Evolutionary conservation across 2,329 filamentous ascomycete species (phyloP), one percentile per base, ranked within the genome.

Genomic region (Monosporascus sp.): DNA sequence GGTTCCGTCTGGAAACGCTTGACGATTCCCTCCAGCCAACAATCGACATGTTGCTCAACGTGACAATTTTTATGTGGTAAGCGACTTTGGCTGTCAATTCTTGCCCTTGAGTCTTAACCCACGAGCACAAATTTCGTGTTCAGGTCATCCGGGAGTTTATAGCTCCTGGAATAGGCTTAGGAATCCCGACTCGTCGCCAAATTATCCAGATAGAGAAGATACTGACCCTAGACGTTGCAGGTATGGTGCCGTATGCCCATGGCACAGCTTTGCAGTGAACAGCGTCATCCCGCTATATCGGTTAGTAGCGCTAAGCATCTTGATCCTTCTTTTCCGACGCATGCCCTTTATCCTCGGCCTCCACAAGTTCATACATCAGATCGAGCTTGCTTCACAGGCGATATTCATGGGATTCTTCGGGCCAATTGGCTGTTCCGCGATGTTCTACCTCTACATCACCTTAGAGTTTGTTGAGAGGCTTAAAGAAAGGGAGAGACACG

Each of bases 11-110:
- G 1, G 89, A 95, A 69, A 97, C 92, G 0, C 76, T 87, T 62
- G 92, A 96, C 61, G 93, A 97, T 65, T 92, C 89, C 2, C 80
- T 97, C n/a, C 91, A 97, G 67, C 91, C 91, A 0, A 96, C 91
- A 0, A 88, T 97, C 46, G 91, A 97, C 68, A 96, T 96, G 91
- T 78, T 97, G 2, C 85, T 97, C 53, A 97, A 97, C 66, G 83
- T 95, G 3, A 78, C 86, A 19, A 82, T 97, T 40, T 97, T 97
- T 69, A 83, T 96, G 71, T 97, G 91, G 91, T 31, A 31, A 31
- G 27, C 27, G 27, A 11, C 8, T 1, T 31, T 9, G 27, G 4
- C 8, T 9, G 7, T 31, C 27, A 3, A 7, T 11, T 5, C 27
- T 31, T 11, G 1, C 27, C 8, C 8, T 31, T 31, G 27, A 1